Conservation (phyloP, 805 yeast genomes). For the Isabelozyma heimii region DNA sequence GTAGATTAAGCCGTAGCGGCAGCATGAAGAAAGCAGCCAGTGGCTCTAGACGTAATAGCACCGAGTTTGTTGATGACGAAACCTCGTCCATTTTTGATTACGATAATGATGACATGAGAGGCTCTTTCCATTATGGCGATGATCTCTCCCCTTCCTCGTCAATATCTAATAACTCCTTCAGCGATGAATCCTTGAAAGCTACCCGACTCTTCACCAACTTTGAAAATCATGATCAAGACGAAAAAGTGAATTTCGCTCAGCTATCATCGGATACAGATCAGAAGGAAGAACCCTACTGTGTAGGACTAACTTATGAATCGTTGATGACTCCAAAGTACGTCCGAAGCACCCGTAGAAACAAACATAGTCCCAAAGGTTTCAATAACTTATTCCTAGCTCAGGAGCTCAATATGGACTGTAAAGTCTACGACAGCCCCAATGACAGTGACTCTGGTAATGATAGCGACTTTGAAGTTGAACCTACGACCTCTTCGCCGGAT, state of each 20-base stretch:
- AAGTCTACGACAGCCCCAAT: not conserved
- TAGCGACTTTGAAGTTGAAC: not conserved
- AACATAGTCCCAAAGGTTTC: slow-evolving; percentile 44
- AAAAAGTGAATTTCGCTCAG: slow-evolving; percentile 13
- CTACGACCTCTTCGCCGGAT: not conserved
- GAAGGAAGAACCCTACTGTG: slow-evolving; percentile 19
- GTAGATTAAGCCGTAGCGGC: not conserved
- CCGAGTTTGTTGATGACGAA: slow-evolving; percentile 19
- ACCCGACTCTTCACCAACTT: slow-evolving; percentile 1
- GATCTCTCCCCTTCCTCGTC: not conserved
- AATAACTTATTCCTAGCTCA: slow-evolving; percentile 63
- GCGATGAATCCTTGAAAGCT: not conserved
- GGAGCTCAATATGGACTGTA: slow-evolving; percentile 38
- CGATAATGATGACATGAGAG: slow-evolving; percentile 17
- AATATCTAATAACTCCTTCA: not conserved
- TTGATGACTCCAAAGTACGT: slow-evolving; percentile 55
- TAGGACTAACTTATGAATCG: slow-evolving; percentile 32
- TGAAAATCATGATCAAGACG: slow-evolving; percentile 9
- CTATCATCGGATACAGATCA: slow-evolving; percentile 3
- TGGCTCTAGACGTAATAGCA: not conserved
- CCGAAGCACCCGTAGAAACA: slow-evolving; percentile 46
- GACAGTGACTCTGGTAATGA: not conserved
- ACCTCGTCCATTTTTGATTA: slow-evolving; percentile 20
- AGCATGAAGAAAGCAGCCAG: not conserved
- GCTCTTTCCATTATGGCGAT: slow-evolving; percentile 4